Percentiles rank a stretch among this genome's conserved stretches.
phyloP scores from a whole-genome alignment of 805 yeast genomes.

The Starmerella vaccinii region DNA sequence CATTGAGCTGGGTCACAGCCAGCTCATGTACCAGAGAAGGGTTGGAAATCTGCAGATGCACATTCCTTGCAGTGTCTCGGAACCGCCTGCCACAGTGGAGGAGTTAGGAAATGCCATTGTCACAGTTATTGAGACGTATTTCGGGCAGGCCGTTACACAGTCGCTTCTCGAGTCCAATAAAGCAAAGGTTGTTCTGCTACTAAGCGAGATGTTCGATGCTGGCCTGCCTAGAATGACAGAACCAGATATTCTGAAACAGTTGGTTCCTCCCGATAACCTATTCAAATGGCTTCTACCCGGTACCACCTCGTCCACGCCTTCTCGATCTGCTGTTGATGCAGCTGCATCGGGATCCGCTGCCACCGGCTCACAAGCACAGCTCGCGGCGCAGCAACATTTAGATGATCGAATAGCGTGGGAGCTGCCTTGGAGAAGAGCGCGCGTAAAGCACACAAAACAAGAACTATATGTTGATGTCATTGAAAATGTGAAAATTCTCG shows the following conservation, averaged over 20 bases:
- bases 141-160: constrained; percentile 45
- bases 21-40: constrained; percentile 27
- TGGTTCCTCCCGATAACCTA: constrained; percentile 56
- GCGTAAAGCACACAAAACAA: constrained; percentile 64
- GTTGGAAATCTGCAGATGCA: constrained; percentile 26
- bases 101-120: constrained; percentile 44
- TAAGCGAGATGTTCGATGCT: constrained; percentile 69
- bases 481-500: constrained; percentile 48
- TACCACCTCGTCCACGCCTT: constrained; percentile 4
- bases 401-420: constrained; percentile 20
- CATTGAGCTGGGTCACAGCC: constrained; percentile 10
- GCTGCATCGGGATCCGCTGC: constrained; percentile 6
- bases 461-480: constrained; percentile 77
- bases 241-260: constrained; percentile 54
- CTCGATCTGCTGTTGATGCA: constrained; percentile 13
- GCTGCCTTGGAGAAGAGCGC: constrained; percentile 68
- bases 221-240: constrained; percentile 69
- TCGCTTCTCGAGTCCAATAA: constrained; percentile 55
- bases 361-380: neutral
- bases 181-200: constrained; percentile 58
- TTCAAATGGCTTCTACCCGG: constrained; percentile 43
- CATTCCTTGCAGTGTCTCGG: constrained; percentile 27
- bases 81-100: constrained; percentile 47
- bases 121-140: constrained; percentile 47
- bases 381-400: constrained; percentile 12